Percentiles rank a stretch among this genome's conserved stretches.
Evolutionary conservation across 345 rosid species (phyloP).

Genomic region (Melaleuca alternifolia): DNA sequence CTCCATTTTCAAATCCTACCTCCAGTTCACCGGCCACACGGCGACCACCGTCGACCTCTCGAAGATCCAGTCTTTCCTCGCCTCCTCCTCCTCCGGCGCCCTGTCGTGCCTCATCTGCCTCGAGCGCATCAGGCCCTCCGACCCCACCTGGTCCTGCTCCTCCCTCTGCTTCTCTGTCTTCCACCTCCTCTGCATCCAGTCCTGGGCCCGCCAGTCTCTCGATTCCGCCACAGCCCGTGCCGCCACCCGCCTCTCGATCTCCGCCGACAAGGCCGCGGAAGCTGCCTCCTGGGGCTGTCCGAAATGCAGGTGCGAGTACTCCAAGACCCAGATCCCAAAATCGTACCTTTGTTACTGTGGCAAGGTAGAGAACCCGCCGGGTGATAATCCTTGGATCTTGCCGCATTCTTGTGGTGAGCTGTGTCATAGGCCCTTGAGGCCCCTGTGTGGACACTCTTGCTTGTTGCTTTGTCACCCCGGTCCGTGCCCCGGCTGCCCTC

Average conservation of each 20-base stretch:
- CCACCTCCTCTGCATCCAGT: constrained; percentile 82
- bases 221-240: constrained; percentile 66
- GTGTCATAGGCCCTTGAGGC: constrained; percentile 49
- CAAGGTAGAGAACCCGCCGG: constrained; percentile 51
- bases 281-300: constrained; percentile 78
- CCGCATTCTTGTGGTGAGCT: constrained; percentile 94
- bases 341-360: constrained; percentile 74
- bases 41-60: constrained; percentile 49
- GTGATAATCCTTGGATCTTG: constrained; percentile 74
- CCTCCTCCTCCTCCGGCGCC: constrained; percentile 81
- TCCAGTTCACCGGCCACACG: constrained; percentile 40
- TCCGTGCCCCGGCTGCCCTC: constrained; percentile 85
- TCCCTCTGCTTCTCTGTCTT: constrained; percentile 68
- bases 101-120: constrained; percentile 85
- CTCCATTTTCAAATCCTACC: constrained; percentile 74
- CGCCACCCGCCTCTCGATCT: constrained; percentile 44
- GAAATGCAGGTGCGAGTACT: constrained; percentile 63
- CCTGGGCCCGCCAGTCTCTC: constrained; percentile 81
- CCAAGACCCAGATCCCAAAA: constrained; percentile 46
- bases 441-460: constrained; percentile 70
- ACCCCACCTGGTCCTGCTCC: constrained; percentile 87
- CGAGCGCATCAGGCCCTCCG: constrained; percentile 66
- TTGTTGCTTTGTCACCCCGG: constrained; percentile 84
- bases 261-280: constrained; percentile 33
- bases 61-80: constrained; percentile 79